Percentiles rank a stretch among this genome's conserved stretches.
These are phyloP conservation scores for Teratosphaeria viscida DNA, from an alignment of 2,329 filamentous ascomycete species.

Conservation along the genomic window DNA sequence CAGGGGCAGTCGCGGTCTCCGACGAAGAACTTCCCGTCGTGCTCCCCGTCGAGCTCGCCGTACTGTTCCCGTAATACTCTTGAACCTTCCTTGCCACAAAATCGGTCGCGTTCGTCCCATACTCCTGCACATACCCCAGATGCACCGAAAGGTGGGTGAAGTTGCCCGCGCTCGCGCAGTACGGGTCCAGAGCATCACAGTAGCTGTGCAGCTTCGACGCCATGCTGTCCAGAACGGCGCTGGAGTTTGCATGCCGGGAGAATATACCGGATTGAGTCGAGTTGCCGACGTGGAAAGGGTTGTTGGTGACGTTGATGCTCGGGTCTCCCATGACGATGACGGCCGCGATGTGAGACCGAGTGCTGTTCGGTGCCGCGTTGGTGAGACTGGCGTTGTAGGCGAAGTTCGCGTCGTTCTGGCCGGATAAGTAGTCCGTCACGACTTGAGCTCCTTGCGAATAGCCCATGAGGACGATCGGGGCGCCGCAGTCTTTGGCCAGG, in stretches of 20 bases:
- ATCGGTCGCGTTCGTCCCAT: constrained; percentile 46
- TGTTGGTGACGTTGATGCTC: constrained; percentile 39
- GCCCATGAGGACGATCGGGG: constrained; percentile 50
- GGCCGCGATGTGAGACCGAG: constrained; percentile 48
- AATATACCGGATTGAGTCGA: neutral
- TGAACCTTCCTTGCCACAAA: constrained; percentile 47
- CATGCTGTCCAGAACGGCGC: neutral
- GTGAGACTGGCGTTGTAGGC: constrained; percentile 27
- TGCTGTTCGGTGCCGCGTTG: constrained; percentile 36
- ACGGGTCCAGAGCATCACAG: constrained; percentile 54
- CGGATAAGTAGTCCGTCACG: constrained; percentile 51
- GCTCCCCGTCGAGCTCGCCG: neutral
- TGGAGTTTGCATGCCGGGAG: constrained; percentile 35
- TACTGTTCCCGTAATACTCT: neutral
- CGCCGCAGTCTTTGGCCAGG: constrained; percentile 45
- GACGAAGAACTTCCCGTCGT: neutral
- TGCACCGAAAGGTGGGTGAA: constrained; percentile 38
- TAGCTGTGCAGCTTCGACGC: constrained; percentile 44
- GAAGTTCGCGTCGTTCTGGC: constrained; percentile 41
- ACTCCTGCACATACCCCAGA: constrained; percentile 51
- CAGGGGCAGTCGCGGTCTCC: neutral
- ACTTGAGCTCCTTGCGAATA: constrained; percentile 55
- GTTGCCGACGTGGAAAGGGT: constrained; percentile 2
- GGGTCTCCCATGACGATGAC: constrained; percentile 58
- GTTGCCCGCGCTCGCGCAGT: constrained; percentile 56